Evolutionary conservation across 1,139 yeast genomes (phyloP), one percentile per base, ranked within the genome.

Genomic region (Scheffersomyces titani): DNA sequence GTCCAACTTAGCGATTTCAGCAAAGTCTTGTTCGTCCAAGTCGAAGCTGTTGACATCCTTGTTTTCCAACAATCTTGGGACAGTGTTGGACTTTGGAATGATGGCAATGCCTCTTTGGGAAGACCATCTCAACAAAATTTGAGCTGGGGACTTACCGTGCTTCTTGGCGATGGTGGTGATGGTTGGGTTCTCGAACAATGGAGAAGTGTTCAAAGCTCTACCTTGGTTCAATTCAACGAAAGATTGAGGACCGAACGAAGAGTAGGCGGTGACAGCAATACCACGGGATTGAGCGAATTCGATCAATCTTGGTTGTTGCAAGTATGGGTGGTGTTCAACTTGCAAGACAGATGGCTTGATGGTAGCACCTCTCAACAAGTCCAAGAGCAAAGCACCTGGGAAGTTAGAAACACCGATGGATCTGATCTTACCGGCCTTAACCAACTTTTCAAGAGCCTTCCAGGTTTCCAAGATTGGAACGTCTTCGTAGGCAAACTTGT

Each of bases 281-380:
- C 83, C 87, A 63, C 84, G 74, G 50, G 75, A 66, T 71, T 89
- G 84, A 61, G 83, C 90, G 68, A 76, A 90, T 64, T 87, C 81
- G 60, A 91, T 73, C 70, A 91, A 80, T 63, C 79, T 80, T 59
- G 83, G 83, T 76, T 92, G 97, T 64, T 89, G 90, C 72, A 92
- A 81, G 80, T 90, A 92, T 63, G 97, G 97, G 73, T 92, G 97
- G 75, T 90, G 94, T 78, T 92, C 98, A 70, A 92, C 89, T 76
- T 92, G 97, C 66, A 90, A 82, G 55, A 85, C 92, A 54, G 89
- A 90, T 53, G 98, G 97, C 65, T 79, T 84, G 69, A 91, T 85
- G 65, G 78, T 83, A 62, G 90, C 88, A 59, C 86, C 85, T 70
- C 92, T 84, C 60, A 90, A 76, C 66, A 92, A 79, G 69, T 92